Evolutionary conservation across 768 basidiomycete genomes (phyloP), one percentile per base, ranked within the genome.

Genomic region (Russula compacta): DNA sequence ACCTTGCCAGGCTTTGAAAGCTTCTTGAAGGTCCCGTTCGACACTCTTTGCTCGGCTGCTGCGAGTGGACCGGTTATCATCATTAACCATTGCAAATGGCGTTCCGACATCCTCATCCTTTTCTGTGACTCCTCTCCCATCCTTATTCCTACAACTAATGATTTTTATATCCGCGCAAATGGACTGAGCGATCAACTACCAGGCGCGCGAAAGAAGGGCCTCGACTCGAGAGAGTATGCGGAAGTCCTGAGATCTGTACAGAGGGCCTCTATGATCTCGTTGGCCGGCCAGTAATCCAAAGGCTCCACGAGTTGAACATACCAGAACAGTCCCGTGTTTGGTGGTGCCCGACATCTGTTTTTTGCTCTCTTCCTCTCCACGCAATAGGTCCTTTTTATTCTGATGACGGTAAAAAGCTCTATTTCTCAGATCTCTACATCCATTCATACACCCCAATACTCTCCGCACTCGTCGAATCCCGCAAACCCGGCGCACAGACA

Each of bases 71-170:
- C 54, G 0, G 39, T 60, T 9, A 48, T 60, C 39, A 53, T 42
- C 19, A 59, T 40, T 38, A 53, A 47, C 44, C 47, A 47, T 47
- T 42, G 6, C n/a, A 6, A 5, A 29, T 29, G 42, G 33, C 51
- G 50, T 10, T 54, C 9, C 33, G 52, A 56, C 60, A 50, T 21
- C 24, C 11, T 56, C 17, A 44, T 21, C 19, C n/a, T 60, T 15
- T 38, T 33, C 43, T 24, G 10, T 56, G 76, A 78, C 53, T 81
- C 81, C 77, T 79, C 80, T 42, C 83, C 84, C 71, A 84, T 83
- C 80, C 35, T 40, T 4, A 35, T 60, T 12, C 14, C 48, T 3
- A 60, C 47, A 10, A 0, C 32, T 15, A 12, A 51, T 11, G 35
- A 44, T 11, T 56, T 60, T 35, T 56, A 60, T n/a, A 11, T 43